Conservation (phyloP, 148 eudicot genomes). For the Salicornia ramosissima region DNA sequence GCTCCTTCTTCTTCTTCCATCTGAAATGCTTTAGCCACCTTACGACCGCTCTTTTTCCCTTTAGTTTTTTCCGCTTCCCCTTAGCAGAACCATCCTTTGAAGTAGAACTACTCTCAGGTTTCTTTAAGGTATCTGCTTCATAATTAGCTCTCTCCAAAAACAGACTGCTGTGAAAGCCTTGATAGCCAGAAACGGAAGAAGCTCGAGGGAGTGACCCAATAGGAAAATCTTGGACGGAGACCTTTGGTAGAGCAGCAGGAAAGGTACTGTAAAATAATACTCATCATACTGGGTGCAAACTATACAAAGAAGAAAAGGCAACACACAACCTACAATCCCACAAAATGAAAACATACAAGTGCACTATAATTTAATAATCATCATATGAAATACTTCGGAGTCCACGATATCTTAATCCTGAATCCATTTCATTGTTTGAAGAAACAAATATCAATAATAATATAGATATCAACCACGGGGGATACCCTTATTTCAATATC, state of each 20-base stretch:
- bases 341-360: background rate
- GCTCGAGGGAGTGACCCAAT: conserved; percentile 16
- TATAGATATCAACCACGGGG: too few relatives aligned
- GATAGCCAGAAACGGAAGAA: conserved; percentile 22
- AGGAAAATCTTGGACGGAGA: conserved; percentile 22
- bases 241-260: conserved; percentile 54
- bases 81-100: conserved; percentile 33
- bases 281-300: conserved; percentile 7
- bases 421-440: too few relatives aligned
- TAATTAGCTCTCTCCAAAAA: conserved; percentile 32
- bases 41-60: conserved; percentile 90
- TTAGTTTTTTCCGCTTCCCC: conserved; percentile 72
- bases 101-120: conserved; percentile 27
- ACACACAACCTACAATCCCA: background rate
- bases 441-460: too few relatives aligned
- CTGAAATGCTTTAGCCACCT: conserved; percentile 92
- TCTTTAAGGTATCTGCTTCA: conserved; percentile 28
- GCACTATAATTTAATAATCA: background rate
- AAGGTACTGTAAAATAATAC: conserved; percentile 45
- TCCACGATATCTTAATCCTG: background rate
- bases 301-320: background rate
- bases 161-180: conserved; percentile 43
- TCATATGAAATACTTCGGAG: background rate
- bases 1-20: conserved; percentile 80
- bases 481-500: too few relatives aligned